Evolutionary conservation across 257 asterid genomes (phyloP).

Genomic region (Linaria vulgaris): DNA sequence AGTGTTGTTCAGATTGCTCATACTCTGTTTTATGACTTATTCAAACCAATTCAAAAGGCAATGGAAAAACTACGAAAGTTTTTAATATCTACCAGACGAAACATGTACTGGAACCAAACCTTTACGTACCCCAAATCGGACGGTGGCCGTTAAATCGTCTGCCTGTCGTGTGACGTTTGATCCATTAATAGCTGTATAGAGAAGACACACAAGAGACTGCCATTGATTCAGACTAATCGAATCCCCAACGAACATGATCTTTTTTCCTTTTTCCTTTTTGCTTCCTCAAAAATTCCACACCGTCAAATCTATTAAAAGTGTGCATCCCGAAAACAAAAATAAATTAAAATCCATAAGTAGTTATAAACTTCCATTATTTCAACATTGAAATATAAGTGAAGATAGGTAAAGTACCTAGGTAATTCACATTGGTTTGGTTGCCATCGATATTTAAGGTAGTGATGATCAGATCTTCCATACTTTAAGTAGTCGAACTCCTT

Average conservation of each 20-base stretch:
- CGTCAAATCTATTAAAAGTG: constrained; percentile 40
- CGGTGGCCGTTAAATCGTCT: constrained; percentile 16
- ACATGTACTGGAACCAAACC: not conserved
- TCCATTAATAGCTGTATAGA: constrained; percentile 29
- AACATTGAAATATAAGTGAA: too few relatives aligned
- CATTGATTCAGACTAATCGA: constrained; percentile 42
- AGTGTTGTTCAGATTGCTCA: too few relatives aligned
- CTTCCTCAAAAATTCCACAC: constrained; percentile 29
- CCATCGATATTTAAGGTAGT: constrained; percentile 44
- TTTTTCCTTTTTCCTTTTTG: constrained; percentile 41
- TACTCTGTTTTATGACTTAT: too few relatives aligned
- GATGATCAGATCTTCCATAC: constrained; percentile 34
- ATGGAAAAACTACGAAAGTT: too few relatives aligned
- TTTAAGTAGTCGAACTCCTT: constrained; percentile 40
- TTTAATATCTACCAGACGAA: too few relatives aligned
- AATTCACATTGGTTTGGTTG: constrained; percentile 35
- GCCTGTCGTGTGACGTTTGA: constrained; percentile 20
- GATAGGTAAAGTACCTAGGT: constrained; percentile 29
- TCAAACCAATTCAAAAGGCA: too few relatives aligned
- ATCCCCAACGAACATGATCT: constrained; percentile 50
- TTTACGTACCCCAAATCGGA: constrained; percentile 34
- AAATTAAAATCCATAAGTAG: too few relatives aligned
- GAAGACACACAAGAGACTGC: constrained; percentile 40
- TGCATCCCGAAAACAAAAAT: not conserved
- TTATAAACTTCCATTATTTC: too few relatives aligned